Percentiles rank a stretch among this genome's conserved stretches.
These are phyloP conservation scores for Leccinum subtestaceum DNA, from an alignment of 768 basidiomycete species.

Conservation along the genomic window DNA sequence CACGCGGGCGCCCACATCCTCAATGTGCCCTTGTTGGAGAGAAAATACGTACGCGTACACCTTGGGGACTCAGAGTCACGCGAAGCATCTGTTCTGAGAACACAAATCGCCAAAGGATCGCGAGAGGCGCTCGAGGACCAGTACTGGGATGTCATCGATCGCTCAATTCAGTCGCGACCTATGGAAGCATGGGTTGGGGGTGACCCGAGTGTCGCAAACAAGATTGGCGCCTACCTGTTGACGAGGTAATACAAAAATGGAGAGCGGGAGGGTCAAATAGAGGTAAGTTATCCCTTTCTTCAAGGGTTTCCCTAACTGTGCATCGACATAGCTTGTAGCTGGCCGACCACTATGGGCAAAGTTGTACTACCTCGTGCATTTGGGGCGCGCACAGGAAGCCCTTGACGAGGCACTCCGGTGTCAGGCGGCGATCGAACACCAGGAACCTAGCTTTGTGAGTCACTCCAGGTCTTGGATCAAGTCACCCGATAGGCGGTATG, in stretches of 20 bases:
- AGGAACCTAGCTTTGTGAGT: constrained; percentile 79
- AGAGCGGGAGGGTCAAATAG: constrained; percentile 81
- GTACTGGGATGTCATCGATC: too few species aligned
- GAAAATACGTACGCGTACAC: too few species aligned
- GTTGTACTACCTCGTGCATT: constrained; percentile 87
- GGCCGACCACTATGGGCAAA: constrained; percentile 92
- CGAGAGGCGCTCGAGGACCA: too few species aligned
- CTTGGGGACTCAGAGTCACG: too few species aligned
- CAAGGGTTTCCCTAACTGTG: background rate
- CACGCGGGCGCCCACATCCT: too few species aligned
- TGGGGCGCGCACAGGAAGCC: constrained; percentile 80
- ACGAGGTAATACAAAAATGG: constrained; percentile 34
- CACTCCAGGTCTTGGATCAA: constrained; percentile 84
- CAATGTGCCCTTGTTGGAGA: too few species aligned
- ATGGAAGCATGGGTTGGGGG: too few species aligned
- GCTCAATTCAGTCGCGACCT: too few species aligned
- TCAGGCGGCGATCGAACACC: constrained; percentile 68
- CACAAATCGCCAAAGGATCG: too few species aligned
- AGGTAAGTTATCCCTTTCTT: constrained; percentile 47
- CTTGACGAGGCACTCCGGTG: constrained; percentile 69
- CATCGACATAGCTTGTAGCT: constrained; percentile 60
- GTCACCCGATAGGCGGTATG: constrained; percentile 73
- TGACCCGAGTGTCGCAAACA: too few species aligned
- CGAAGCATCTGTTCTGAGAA: too few species aligned
- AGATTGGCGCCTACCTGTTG: too few species aligned